Evolutionary conservation across 2,329 filamentous ascomycete species (phyloP).

Genomic region (Ophiostoma australiae): DNA sequence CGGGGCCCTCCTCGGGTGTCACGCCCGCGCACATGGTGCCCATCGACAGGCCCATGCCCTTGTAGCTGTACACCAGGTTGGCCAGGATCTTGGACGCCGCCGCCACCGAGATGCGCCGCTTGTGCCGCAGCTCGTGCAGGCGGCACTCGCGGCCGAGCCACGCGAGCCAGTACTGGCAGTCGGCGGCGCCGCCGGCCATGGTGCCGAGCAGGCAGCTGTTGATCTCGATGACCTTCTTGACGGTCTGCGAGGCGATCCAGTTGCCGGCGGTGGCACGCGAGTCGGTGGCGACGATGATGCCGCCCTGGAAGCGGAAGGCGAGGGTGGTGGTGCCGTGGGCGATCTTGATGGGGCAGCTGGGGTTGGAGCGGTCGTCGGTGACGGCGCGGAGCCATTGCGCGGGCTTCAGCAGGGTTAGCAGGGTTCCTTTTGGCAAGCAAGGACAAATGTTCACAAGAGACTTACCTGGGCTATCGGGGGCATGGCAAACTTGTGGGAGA

Average conservation of each 20-base stretch:
- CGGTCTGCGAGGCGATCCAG: slow-evolving; percentile 99
- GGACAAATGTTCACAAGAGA: slow-evolving; percentile 23
- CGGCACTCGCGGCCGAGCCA: slow-evolving; percentile 99
- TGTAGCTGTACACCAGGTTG: slow-evolving; percentile 97
- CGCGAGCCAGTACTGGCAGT: slow-evolving; percentile 99
- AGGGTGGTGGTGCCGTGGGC: slow-evolving; percentile 98
- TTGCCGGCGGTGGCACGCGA: slow-evolving; percentile 94
- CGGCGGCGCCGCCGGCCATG: slow-evolving; percentile 96
- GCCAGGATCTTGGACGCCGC: slow-evolving; percentile 97
- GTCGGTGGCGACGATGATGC: slow-evolving; percentile 97
- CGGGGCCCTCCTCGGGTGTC: slow-evolving; percentile 88
- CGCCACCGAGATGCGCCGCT: slow-evolving; percentile 95
- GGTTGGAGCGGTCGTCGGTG: slow-evolving; percentile 96
- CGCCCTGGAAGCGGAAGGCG: slow-evolving; percentile 95
- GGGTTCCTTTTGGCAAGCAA: too few species aligned
- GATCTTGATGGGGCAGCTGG: slow-evolving; percentile 97
- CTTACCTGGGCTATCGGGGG: slow-evolving; percentile 85
- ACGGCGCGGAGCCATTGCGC: slow-evolving; percentile 92
- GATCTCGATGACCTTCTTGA: slow-evolving; percentile 99
- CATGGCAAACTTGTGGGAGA: slow-evolving; percentile 91
- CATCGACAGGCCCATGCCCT: slow-evolving; percentile 98
- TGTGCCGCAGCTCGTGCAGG: slow-evolving; percentile 97
- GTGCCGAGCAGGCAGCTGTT: slow-evolving; percentile 90
- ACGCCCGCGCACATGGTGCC: slow-evolving; percentile 99
- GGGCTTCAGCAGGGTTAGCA: slow-evolving; percentile 49